These are phyloP conservation scores for Pyropia haitanensis DNA, from an alignment of 23 red algal species.

Conservation along the genomic window DNA sequence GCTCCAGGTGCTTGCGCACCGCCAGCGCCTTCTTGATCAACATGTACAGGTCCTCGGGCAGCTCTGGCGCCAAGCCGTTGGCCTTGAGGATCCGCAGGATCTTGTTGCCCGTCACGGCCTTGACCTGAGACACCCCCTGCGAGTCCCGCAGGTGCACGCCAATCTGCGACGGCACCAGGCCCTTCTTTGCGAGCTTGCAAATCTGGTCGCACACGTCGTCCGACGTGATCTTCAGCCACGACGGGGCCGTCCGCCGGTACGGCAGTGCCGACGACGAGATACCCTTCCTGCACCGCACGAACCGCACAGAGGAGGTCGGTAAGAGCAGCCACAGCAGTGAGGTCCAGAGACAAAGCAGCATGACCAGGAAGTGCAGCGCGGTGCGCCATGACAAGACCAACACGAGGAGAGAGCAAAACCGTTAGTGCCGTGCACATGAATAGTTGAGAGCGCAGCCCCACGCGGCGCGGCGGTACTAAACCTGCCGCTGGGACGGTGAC, in stretches of 20 bases:
- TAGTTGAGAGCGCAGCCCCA: too few relatives aligned
- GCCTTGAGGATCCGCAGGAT: conserved; percentile 86
- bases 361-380: conserved; percentile 5
- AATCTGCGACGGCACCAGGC: conserved; percentile 87
- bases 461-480: too few relatives aligned
- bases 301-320: neutral
- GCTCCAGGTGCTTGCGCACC: conserved; percentile 92
- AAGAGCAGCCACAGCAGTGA: neutral
- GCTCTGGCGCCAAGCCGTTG: conserved; percentile 72
- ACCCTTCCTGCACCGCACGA: conserved; percentile 56
- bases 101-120: conserved; percentile 78
- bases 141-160: conserved; percentile 85
- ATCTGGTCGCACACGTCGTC: conserved; percentile 85
- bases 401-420: too few relatives aligned
- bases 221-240: conserved; percentile 76
- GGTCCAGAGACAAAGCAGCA: conserved; percentile 9
- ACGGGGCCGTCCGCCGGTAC: conserved; percentile 74
- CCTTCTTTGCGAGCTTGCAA: conserved; percentile 80
- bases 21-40: conserved; percentile 94
- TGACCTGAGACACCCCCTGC: conserved; percentile 78
- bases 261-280: conserved; percentile 69
- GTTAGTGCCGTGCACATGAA: too few relatives aligned
- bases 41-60: conserved; percentile 95
- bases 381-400: too few relatives aligned
- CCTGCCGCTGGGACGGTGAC: too few relatives aligned